Evolutionary conservation across 2,329 filamentous ascomycete genomes (phyloP).

Genomic region (Trichophyton rubrum): DNA sequence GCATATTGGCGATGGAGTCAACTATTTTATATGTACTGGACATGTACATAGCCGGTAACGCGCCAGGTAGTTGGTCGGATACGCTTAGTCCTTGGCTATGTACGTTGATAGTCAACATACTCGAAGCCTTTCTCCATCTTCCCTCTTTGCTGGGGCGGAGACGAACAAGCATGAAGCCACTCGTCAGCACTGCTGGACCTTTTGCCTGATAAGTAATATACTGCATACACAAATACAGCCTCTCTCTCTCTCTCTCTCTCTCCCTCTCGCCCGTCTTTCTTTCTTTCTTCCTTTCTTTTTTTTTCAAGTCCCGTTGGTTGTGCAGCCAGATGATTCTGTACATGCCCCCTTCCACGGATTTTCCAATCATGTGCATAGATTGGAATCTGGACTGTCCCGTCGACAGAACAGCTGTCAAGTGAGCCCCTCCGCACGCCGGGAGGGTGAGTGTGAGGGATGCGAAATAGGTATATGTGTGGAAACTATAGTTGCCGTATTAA

Average conservation of each 20-base stretch:
- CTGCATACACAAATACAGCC: background rate
- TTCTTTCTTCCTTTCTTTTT: background rate
- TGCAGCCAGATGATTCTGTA: background rate
- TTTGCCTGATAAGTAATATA: background rate
- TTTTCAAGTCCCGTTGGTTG: background rate
- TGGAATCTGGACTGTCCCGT: conserved; percentile 1
- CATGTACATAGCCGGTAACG: no score
- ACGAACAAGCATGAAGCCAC: background rate
- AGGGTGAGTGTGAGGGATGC: background rate
- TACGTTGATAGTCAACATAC: no score
- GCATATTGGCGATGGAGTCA: background rate
- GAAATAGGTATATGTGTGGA: background rate
- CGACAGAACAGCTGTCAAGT: conserved; percentile 3
- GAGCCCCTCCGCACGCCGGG: background rate
- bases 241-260: background rate
- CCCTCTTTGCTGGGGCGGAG: background rate
- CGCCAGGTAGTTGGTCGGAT: no score
- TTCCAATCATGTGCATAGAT: background rate
- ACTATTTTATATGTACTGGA: background rate
- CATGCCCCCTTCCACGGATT: background rate
- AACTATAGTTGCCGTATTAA: background rate
- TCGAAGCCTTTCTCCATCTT: background rate
- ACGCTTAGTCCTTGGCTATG: no score
- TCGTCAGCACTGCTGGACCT: background rate
- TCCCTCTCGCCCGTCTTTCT: background rate